Evolutionary conservation across 2,329 filamentous ascomycete genomes (phyloP), one percentile per base, ranked within the genome.

Genomic region (Lecanicillium sp.): DNA sequence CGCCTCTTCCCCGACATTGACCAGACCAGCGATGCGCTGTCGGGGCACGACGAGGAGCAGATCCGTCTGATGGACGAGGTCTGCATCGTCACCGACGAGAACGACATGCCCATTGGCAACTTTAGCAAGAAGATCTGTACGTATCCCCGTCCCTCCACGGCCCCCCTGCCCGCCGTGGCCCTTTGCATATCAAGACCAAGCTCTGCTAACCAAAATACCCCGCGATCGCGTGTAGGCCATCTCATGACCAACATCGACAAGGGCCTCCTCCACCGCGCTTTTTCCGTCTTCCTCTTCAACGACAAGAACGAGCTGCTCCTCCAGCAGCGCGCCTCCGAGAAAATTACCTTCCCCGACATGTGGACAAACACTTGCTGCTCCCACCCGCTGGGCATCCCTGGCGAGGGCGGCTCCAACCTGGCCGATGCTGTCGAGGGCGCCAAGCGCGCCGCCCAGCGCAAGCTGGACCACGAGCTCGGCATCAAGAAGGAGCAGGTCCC

Each of bases 331-430:
- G 92, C 92, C 19, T 71, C 81, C 29, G 90, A 97, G 69, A 98
- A 98, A 72, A 98, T 98, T 58, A 98, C 92, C 6, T 98, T 98
- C 68, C 90, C 92, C 35, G 87, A 95, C 60, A 89, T 96, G 83
- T 98, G 92, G 92, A 98, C 92, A 47, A 98, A 98, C 68, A 98
- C 92, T 22, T 98, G 92, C 75, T 98, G 92, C 72, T 98, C 92
- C 29, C 92, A 98, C 64, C 92, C 92, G 5, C 75, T 98, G 44
- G 86, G 87, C 40, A 84, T 96, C 49, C 85, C 92, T 8, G 83
- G 84, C 48, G 92, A 98, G 77, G 94, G 87, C 18, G 92, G 92
- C 46, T 76, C 80, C 22, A 84, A 83, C 49, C 72, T 98, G 31
- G 74, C 81, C 36, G 84, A 87, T 48, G 84, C 89, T 5, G 71